Base-by-base conservation (phyloP, 306 rosid genomes). In the Pachyrhizus erosus region DNA sequence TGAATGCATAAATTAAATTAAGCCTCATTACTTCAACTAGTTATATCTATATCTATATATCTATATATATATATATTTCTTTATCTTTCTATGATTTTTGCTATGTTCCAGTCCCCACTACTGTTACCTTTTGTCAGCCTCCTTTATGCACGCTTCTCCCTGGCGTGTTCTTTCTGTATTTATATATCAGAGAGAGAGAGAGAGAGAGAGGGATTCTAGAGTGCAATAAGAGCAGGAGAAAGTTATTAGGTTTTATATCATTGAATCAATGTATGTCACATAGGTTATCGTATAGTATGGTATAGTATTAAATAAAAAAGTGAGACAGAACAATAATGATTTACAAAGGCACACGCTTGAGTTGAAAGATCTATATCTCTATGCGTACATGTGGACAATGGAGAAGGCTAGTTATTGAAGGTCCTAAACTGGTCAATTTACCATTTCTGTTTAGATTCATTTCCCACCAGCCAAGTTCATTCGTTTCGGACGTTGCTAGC, bases 101-200 rank as follows among this genome's bases (percentile, higher is more conserved):
- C 27, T 64, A 12, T 70, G 37, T 72, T 83, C 48, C 71, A 73
- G 42, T 76, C 45, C 13, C 80, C 76, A 58, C 51, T 42, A 39
- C 31, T 54, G 7, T 7, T 69, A 13, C 81, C 70, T 87, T 82
- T 88, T 91, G 90, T 83, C 93, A 91, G 88, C 84, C 70, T 77
- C 86, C 89, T 89, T 91, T 91, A 13, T 65, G 90, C 95, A 89
- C 90, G 90, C 92, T 73, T 84, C 82, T 55, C 70, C 84, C 68
- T 55, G 62, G 77, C 40, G 31, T 78, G 51, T 75, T 69, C 26
- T 24, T 58, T 52, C 26, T 34, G 4, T 39, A 46, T 54, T 40
- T 67, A 4, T 49, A 33, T 31, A 4, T 14, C n/a, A n/a, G n/a
- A n/a, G n/a, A n/a, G n/a, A 57, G 9, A 60, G 3, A 61, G 31